Conservation (phyloP, 371 early-diverging fungal species). For the Paramicrosporidium saccamoebae region DNA sequence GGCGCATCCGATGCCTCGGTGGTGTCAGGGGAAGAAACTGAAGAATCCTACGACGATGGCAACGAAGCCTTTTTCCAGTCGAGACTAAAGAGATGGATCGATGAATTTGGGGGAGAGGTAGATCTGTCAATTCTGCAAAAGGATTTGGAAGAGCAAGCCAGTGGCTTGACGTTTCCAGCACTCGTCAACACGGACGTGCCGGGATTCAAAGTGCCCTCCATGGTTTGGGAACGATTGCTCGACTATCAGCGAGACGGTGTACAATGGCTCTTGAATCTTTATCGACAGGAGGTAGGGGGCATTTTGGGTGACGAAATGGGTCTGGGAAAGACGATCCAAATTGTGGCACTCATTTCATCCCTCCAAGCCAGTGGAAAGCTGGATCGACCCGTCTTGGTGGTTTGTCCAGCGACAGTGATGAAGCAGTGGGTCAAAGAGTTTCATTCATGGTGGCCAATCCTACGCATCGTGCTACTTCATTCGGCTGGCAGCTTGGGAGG, state of each 20-base stretch:
- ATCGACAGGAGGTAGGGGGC: conserved; percentile 59
- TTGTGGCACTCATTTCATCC: conserved; percentile 55
- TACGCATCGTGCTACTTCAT: conserved; percentile 58
- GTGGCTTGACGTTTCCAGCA: conserved; percentile 16
- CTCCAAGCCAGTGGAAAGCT: conserved; percentile 13
- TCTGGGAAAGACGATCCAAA: conserved; percentile 85
- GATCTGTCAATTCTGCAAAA: too few relatives aligned
- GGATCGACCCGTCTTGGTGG: conserved; percentile 23
- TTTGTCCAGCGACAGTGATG: conserved; percentile 85
- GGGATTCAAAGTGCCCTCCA: conserved; percentile 33
- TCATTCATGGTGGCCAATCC: conserved; percentile 80
- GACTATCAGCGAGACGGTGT: conserved; percentile 71
- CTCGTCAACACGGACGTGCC: conserved; percentile 4
- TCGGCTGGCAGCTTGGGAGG: conserved; percentile 34
- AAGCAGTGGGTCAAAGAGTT: conserved; percentile 86
- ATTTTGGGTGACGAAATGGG: conserved; percentile 97
- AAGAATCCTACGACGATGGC: too few relatives aligned
- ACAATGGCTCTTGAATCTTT: conserved; percentile 71
- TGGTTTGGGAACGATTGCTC: conserved; percentile 45
- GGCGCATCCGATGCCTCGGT: too few relatives aligned
- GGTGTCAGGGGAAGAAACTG: too few relatives aligned
- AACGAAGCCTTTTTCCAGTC: too few relatives aligned
- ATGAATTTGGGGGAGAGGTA: too few relatives aligned
- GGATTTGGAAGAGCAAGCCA: too few relatives aligned
- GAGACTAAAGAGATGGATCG: too few relatives aligned